Evolutionary conservation across 2,329 filamentous ascomycete genomes (phyloP).

Genomic region (Thermomyces lanuginosus): DNA sequence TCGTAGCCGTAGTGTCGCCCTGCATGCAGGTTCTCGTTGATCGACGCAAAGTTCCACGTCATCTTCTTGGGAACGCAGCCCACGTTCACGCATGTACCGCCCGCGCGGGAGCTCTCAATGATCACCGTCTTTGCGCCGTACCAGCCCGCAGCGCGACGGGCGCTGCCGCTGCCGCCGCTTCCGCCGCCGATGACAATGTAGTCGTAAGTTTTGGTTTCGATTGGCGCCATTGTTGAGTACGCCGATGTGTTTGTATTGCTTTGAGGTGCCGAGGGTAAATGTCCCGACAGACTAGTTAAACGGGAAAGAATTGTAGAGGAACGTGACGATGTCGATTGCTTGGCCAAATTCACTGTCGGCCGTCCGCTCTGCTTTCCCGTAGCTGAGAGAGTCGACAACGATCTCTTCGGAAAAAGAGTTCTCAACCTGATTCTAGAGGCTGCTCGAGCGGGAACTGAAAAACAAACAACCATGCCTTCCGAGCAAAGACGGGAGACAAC

Average conservation of each 20-base stretch:
- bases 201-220: constrained; percentile 33
- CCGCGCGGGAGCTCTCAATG: constrained; percentile 33
- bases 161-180: constrained; percentile 35
- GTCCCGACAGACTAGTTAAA: constrained; percentile 25
- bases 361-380: no score
- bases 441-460: no score
- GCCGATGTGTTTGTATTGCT: constrained; percentile 5
- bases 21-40: constrained; percentile 32
- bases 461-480: no score
- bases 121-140: constrained; percentile 36
- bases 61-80: constrained; percentile 39
- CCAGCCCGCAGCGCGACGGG: constrained; percentile 35
- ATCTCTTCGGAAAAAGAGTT: no score
- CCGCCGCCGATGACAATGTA: constrained; percentile 41
- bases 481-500: no score
- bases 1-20: constrained; percentile 34
- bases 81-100: constrained; percentile 38
- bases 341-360: no score
- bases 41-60: constrained; percentile 36
- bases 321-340: no score
- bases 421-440: no score
- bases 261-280: constrained; percentile 21
- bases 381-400: no score
- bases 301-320: constrained; percentile 11
- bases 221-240: constrained; percentile 30